Conservation (phyloP, 2,329 filamentous ascomycete genomes). For the Fusarium sp. region DNA sequence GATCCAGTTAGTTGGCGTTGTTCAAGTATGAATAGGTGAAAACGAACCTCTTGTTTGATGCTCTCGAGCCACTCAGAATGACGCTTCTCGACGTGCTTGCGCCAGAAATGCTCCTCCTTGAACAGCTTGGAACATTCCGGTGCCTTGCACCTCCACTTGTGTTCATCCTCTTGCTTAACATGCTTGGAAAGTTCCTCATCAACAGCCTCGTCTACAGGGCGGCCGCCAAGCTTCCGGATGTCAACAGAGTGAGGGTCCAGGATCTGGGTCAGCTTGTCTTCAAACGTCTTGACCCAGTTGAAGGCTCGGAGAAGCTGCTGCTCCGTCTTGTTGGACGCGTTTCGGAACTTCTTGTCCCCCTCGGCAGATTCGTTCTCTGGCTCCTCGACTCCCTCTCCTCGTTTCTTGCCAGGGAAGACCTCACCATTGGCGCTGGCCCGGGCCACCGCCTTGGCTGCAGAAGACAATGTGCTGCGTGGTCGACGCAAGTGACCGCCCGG, state of each 20-base stretch:
- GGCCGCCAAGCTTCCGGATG: conserved; percentile 90
- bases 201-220: conserved; percentile 84
- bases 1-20: conserved; percentile 24
- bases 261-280: conserved; percentile 94
- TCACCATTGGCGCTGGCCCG: conserved; percentile 85
- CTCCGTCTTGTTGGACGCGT: conserved; percentile 79
- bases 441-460: conserved; percentile 84
- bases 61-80: conserved; percentile 87
- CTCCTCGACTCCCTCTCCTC: conserved; percentile 70
- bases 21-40: background rate
- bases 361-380: conserved; percentile 60
- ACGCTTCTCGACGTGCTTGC: conserved; percentile 96
- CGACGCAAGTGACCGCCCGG: conserved; percentile 96
- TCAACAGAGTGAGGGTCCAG: conserved; percentile 90
- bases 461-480: conserved; percentile 85
- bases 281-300: conserved; percentile 99
- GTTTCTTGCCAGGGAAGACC: conserved; percentile 85
- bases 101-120: conserved; percentile 97
- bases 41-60: conserved; percentile 83
- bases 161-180: conserved; percentile 97
- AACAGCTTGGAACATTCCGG: conserved; percentile 97
- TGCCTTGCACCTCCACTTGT: conserved; percentile 96
- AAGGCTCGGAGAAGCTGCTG: conserved; percentile 94
- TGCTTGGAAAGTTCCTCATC: conserved; percentile 87
- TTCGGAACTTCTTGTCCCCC: conserved; percentile 78